Base-by-base conservation (phyloP, 1,284 basidiomycete genomes). In the Exobasidium cylindrosporum region DNA sequence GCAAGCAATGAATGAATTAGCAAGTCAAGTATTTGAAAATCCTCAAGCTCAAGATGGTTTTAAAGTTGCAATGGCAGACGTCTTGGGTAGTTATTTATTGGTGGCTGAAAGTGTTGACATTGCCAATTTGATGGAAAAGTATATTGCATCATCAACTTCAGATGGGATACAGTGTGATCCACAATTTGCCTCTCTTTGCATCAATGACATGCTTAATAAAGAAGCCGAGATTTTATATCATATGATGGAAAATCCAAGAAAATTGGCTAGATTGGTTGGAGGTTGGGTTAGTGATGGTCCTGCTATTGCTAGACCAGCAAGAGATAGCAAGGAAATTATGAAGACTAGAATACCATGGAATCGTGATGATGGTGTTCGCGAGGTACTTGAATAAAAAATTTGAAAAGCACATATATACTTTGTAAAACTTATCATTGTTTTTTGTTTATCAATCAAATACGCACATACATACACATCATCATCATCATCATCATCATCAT, bases 261-360 rank as follows among this genome's bases (percentile, higher is more conserved):
- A 83, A 47, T 85, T 92, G 14, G 86, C 88, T 2, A 85, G 88
- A 73, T 91, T 92, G 77, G 84, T 90, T 1, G 82, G 87, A 62
- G 87, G 89, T 68, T 88, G 87, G 73, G 85, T 87, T 2, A 85
- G 83, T 1, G 87, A 84, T 62, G 90, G 92, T 61, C 87, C 89
- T 1, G 83, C 84, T n/a, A 87, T 94, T 54, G 85, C 89, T 17
- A 84, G 92, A 53, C 91, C 91, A 0, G 90, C 91, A 11, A 83
- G 93, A 54, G 92, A 96, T 74, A 87, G 91, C 3, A 84, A 87
- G 68, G 92, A 96, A 57, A 68, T 89, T 46, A 80, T 97, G 55
- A 88, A 83, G 72, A 81, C 77, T 45, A 59, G 61, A 11, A 52
- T 63, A 21, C 77, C 78, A 13, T 80, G 79, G 78, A 43, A 54